Conservation (phyloP, 441 rosid species). For the Isatis lusitanica region DNA sequence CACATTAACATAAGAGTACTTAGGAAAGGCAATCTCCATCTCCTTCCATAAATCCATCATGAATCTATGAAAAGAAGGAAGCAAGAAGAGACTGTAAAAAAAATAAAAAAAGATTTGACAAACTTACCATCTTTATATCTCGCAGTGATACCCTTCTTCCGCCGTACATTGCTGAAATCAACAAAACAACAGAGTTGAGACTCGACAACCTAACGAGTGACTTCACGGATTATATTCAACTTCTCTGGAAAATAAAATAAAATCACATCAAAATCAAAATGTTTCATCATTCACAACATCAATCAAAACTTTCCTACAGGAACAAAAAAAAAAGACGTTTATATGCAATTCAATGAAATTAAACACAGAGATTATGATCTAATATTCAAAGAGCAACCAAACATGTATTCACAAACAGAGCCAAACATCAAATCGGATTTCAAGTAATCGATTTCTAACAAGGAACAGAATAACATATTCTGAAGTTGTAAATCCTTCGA, state of each 20-base stretch:
- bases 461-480: neutral
- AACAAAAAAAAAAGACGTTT: neutral
- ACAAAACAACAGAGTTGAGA: neutral
- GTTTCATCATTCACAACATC: neutral
- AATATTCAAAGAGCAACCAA: neutral
- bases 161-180: slow-evolving; percentile 12
- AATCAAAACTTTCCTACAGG: neutral
- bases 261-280: neutral
- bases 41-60: neutral
- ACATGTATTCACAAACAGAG: slow-evolving; percentile 11
- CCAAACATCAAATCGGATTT: slow-evolving; percentile 5
- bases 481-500: too few species aligned
- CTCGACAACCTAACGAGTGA: neutral
- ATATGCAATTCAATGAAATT: neutral
- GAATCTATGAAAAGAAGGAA: neutral
- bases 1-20: neutral
- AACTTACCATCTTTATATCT: slow-evolving; percentile 17
- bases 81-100: neutral
- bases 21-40: neutral
- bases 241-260: neutral
- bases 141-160: slow-evolving; percentile 20
- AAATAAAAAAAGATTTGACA: neutral
- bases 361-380: neutral
- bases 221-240: neutral
- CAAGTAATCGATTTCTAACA: neutral